These are phyloP conservation scores for Aspergillus neoniger DNA, from an alignment of 2,329 filamentous ascomycete genomes.

Conservation along the genomic window DNA sequence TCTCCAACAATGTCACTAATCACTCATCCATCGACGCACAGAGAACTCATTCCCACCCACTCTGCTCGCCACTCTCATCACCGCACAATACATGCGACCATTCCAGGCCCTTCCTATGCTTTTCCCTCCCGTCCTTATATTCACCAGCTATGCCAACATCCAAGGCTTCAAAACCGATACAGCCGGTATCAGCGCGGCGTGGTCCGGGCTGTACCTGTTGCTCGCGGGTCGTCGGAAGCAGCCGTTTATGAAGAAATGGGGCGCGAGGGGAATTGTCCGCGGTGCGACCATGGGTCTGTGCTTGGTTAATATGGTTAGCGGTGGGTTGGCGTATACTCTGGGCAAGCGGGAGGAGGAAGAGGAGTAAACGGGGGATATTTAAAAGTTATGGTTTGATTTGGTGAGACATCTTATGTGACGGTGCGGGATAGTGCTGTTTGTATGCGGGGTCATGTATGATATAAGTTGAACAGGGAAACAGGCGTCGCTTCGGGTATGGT, in stretches of 20 bases:
- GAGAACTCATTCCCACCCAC: constrained; percentile 67
- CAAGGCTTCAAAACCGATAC: constrained; percentile 63
- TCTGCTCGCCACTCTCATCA: constrained; percentile 65
- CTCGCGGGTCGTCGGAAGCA: constrained; percentile 60
- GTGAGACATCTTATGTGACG: no score
- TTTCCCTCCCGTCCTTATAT: constrained; percentile 66
- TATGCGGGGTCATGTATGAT: constrained; percentile 1
- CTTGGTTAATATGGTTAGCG: constrained; percentile 49
- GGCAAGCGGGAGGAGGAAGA: constrained; percentile 46
- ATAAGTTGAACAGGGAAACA: not conserved
- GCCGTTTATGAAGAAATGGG: constrained; percentile 48
- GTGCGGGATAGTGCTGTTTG: no score
- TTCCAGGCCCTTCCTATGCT: constrained; percentile 67
- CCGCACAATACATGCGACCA: constrained; percentile 67
- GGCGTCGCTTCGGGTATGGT: constrained; percentile 12
- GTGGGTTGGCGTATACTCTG: constrained; percentile 50
- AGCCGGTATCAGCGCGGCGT: constrained; percentile 64
- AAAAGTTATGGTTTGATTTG: not conserved
- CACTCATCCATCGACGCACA: constrained; percentile 30
- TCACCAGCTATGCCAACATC: constrained; percentile 67
- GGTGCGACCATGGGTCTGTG: constrained; percentile 50
- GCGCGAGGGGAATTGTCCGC: constrained; percentile 47
- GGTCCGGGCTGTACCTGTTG: constrained; percentile 66
- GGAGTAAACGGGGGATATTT: constrained; percentile 15
- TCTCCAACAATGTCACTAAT: not conserved